Conservation (phyloP, 2,329 filamentous ascomycete species). For the Allantophomopsis lycopodina region DNA sequence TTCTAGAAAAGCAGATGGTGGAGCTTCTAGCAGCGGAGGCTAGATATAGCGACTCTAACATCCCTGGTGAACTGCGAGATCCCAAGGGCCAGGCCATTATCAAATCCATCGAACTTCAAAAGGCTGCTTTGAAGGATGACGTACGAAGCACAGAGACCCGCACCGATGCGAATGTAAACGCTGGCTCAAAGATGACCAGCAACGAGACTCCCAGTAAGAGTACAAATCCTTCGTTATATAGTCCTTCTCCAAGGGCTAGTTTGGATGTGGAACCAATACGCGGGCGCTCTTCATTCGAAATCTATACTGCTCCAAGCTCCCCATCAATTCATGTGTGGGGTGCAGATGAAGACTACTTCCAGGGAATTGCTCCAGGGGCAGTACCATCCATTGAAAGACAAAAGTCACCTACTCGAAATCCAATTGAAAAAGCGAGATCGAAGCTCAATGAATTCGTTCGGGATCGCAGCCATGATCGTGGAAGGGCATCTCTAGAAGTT, state of each 20-base stretch:
- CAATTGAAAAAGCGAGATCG: constrained; percentile 26
- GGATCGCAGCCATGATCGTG: constrained; percentile 34
- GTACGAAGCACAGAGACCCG: constrained; percentile 2
- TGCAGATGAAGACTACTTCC: constrained; percentile 28
- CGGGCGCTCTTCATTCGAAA: constrained; percentile 24
- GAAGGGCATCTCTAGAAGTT: constrained; percentile 16
- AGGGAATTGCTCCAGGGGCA: constrained; percentile 45
- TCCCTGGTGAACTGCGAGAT: constrained; percentile 3
- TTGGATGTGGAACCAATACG: constrained; percentile 31
- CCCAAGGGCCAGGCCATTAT: constrained; percentile 3
- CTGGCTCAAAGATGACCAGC: constrained; percentile 4
- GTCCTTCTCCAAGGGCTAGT: constrained; percentile 20
- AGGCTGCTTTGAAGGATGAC: constrained; percentile 5
- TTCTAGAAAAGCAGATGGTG: constrained; percentile 47
- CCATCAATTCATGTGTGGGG: constrained; percentile 11
- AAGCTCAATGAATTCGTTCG: constrained; percentile 24
- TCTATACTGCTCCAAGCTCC: constrained; percentile 23
- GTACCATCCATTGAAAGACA: constrained; percentile 50
- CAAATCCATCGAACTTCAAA: constrained; percentile 6
- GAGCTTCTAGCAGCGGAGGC: constrained; percentile 44
- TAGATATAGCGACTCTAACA: constrained; percentile 11
- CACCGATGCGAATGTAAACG: constrained; percentile 8
- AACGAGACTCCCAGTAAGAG: not conserved
- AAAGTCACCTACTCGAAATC: constrained; percentile 48
- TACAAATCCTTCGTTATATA: too few species aligned